Evolutionary conservation across 23 red algal species (phyloP).

Genomic region (Gracilariopsis chorda): DNA sequence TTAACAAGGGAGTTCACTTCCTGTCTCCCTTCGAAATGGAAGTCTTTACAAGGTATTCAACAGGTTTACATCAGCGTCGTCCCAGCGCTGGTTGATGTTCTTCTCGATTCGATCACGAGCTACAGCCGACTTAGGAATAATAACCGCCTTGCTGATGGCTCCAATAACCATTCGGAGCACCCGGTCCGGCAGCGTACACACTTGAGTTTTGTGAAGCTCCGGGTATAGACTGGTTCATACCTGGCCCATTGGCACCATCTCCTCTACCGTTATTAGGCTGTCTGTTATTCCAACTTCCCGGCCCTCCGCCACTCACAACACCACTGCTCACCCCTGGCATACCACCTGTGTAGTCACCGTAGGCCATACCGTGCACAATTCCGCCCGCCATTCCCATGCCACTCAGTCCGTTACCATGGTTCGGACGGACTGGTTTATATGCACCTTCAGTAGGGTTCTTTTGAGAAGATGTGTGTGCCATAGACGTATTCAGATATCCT

Average conservation of each 20-base stretch:
- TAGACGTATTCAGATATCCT: conserved; percentile 44
- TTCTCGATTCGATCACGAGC: background rate
- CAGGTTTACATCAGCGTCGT: conserved; percentile 21
- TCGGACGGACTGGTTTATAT: conserved; percentile 42
- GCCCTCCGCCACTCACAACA: background rate
- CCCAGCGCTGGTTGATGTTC: background rate
- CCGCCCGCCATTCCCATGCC: conserved; percentile 44
- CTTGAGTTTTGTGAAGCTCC: conserved; percentile 34
- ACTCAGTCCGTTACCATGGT: conserved; percentile 29
- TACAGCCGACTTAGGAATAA: background rate
- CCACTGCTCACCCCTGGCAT: conserved; percentile 36
- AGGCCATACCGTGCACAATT: conserved; percentile 52
- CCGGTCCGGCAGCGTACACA: conserved; percentile 36
- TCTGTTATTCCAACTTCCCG: conserved; percentile 35
- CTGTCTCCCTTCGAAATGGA: background rate
- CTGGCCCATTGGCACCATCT: conserved; percentile 24
- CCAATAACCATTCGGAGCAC: conserved; percentile 48
- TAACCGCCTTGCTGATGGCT: conserved; percentile 31
- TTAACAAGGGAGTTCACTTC: too few species aligned
- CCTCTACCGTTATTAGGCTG: conserved; percentile 16
- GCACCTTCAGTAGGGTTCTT: conserved; percentile 22
- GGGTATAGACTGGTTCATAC: background rate
- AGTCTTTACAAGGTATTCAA: conserved; percentile 18
- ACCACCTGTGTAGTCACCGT: conserved; percentile 33
- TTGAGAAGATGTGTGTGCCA: conserved; percentile 30